Evolutionary conservation across 2,329 filamentous ascomycete genomes (phyloP).

Genomic region (Phyllosticta citribraziliensis): DNA sequence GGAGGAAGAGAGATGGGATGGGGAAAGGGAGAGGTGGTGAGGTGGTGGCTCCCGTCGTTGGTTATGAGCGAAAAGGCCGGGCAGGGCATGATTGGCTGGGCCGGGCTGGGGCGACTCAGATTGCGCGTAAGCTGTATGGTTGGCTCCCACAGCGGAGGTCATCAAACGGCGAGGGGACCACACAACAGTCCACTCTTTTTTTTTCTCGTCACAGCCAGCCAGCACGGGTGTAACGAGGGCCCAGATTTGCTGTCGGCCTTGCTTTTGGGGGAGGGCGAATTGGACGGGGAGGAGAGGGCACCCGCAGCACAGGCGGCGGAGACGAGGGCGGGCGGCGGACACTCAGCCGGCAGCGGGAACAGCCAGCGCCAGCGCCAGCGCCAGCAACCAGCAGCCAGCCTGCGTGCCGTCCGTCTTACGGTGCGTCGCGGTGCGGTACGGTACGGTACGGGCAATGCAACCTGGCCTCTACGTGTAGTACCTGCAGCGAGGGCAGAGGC

Average conservation of each 20-base stretch:
- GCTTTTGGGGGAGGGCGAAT: constrained; percentile 5
- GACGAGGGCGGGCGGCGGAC: background rate
- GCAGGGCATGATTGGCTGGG: constrained; percentile 9
- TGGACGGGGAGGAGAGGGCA: background rate
- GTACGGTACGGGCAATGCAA: too few relatives aligned
- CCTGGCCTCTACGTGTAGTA: background rate
- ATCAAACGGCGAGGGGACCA: constrained; percentile 10
- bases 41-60: background rate
- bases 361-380: too few relatives aligned
- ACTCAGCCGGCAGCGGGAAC: background rate
- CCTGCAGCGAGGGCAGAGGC: background rate
- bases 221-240: constrained; percentile 10
- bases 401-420: too few relatives aligned
- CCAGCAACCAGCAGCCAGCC: too few relatives aligned
- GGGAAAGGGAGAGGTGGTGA: constrained; percentile 8
- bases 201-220: background rate
- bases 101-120: constrained; percentile 8
- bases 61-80: constrained; percentile 11
- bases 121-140: constrained; percentile 10
- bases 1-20: constrained; percentile 1
- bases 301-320: background rate
- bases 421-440: too few relatives aligned
- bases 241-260: constrained; percentile 8
- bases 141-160: constrained; percentile 3
- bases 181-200: background rate